Evolutionary conservation across 2,329 filamentous ascomycete genomes (phyloP), one percentile per base, ranked within the genome.

Genomic region (Botrytis hyacinthi): DNA sequence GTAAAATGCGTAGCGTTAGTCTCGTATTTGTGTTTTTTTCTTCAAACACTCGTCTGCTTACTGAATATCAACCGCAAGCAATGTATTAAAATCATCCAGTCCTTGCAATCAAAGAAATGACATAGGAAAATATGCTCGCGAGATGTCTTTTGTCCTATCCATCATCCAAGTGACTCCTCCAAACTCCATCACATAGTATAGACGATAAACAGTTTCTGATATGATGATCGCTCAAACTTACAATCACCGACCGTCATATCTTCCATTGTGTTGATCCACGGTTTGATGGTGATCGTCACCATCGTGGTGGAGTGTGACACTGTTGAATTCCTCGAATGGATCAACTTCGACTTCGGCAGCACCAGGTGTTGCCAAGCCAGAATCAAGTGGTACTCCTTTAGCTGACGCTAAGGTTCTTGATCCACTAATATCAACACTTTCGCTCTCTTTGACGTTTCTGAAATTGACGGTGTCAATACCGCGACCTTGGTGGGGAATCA

Each of bases 321-420:
- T 97, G 86, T 98, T 99, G 84, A 99, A 99, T 82, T 98, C 96
- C 83, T 98, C 93, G 81, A 99, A 99, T 2, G 96, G 96, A 86
- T 99, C 96, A 5, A 89, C 86, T 54, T 91, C 81, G 80, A 91
- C 80, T 81, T 98, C 95, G 20, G 46, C 65, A 29, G 46, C 65
- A 62, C 92, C 93, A 1, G 95, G 95, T 4, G 95, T 98, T 2
- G 92, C 89, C 71, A 97, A 86, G 1, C 93, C 93, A 61, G 92
- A 95, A 80, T 97, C 94, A 75, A 97, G 85, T 14, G 94, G 94
- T 20, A 97, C 93, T 2, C 94, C 94, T 83, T 93, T 94, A 66
- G 86, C 81, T 75, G 89, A 82, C 12, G 66, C 81, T 81, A 85
- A 85, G 18, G 84, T 82, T 76, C 84, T 86, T 3, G 80, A 78